Percentiles rank a stretch among this genome's conserved stretches.
Evolutionary conservation across 352 stramenopile species (phyloP).

Genomic region (Globisporangium iwayamae): DNA sequence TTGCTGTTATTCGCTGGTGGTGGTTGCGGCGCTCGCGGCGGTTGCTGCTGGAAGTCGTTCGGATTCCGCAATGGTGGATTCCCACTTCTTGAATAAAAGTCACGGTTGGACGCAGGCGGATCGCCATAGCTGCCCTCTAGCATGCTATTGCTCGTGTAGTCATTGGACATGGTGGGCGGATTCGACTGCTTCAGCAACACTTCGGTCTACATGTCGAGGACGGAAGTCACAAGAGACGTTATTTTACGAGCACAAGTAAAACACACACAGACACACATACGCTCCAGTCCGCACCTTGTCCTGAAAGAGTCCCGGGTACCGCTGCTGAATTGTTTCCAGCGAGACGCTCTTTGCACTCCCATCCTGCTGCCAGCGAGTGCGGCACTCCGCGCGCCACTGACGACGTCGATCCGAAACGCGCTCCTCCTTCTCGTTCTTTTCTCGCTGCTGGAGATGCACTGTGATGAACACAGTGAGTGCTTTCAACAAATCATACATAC

Average conservation of each 20-base stretch:
- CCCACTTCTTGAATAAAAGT: neutral
- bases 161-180: neutral
- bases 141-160: neutral
- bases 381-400: conserved; percentile 35
- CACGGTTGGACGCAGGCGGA: neutral
- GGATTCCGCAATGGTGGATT: neutral
- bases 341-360: conserved; percentile 20
- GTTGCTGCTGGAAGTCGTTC: neutral
- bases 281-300: conserved; percentile 19
- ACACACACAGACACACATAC: neutral
- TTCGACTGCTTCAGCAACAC: neutral
- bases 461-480: neutral
- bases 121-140: neutral
- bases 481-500: neutral
- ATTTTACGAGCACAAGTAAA: neutral
- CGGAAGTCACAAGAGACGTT: neutral
- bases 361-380: conserved; percentile 28
- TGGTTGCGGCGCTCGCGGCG: neutral
- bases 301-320: conserved; percentile 43
- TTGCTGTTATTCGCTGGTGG: neutral
- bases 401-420: conserved; percentile 33
- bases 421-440: conserved; percentile 13
- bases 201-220: conserved; percentile 4
- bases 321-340: conserved; percentile 32
- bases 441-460: conserved; percentile 32